Evolutionary conservation across 164 flowering plant genomes (phyloP), one percentile per base, ranked within the genome.

Genomic region (Brasenia schreberi): DNA sequence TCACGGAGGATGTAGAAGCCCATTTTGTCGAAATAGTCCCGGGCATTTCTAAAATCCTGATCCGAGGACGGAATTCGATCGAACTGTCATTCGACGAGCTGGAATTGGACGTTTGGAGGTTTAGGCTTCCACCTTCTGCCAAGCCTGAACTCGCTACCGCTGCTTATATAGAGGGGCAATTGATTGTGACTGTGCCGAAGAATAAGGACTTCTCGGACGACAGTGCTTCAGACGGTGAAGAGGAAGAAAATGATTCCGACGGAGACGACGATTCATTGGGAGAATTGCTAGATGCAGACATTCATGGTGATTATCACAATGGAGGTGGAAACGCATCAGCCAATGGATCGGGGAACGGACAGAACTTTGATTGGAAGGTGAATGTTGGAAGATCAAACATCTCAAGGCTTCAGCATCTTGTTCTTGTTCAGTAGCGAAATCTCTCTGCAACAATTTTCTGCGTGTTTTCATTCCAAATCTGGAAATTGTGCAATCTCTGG

Each of bases 111-210:
- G 71, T 81, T 76, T 90, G 98, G 98, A 70, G 96, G 81, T 88
- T 85, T 60, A 72, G 96, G 71, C 78, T 93, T 64, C 98, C 96
- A 16, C 78, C 76, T 6, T 59, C 86, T 18, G 82, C 92, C 0
- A 74, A 73, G 68, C 90, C 92, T 12, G 97, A 93, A 77, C 77
- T 80, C 43, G 92, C 90, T 1, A 83, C 74, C 11, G 96, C 88
- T 44, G 88, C 64, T 4, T 87, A 77, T 62, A 79, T 64, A 2
- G 87, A 79, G 63, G 97, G 97, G 17, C 84, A 84, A 72, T 83
- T 90, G 58, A 77, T 90, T 43, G 89, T 93, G 65, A 87, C 87
- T 17, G 92, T 93, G 69, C 98, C 98, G 0, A 93, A 90, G 73
- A 79, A 72, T 3, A 78, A 27, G 11, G 77, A 14, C 5, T 39